These are phyloP conservation scores for Monilinia fructigena DNA, from an alignment of 2,329 filamentous ascomycete genomes.

Conservation along the genomic window DNA sequence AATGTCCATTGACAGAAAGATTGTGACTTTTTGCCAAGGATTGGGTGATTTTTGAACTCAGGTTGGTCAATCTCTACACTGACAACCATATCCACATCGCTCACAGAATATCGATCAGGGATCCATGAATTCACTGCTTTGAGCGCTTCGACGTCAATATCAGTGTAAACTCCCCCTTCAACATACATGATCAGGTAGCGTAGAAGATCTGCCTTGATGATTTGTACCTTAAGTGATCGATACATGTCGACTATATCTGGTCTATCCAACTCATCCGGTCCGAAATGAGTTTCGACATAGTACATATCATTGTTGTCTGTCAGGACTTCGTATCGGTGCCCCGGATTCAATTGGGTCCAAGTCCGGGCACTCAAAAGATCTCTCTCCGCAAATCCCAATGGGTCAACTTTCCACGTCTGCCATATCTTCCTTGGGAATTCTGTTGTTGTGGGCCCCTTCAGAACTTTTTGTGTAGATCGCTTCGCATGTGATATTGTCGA, in stretches of 20 bases:
- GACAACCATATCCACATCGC: constrained; percentile 69
- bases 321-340: constrained; percentile 49
- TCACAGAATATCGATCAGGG: constrained; percentile 59
- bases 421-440: constrained; percentile 67
- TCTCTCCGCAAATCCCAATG: constrained; percentile 63
- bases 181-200: constrained; percentile 66
- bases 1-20: constrained; percentile 78
- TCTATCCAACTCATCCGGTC: constrained; percentile 62
- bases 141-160: constrained; percentile 58
- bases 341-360: constrained; percentile 66
- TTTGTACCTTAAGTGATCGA: constrained; percentile 57
- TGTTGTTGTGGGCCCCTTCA: not conserved
- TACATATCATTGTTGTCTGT: constrained; percentile 66
- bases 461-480: not conserved
- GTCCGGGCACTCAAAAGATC: constrained; percentile 60
- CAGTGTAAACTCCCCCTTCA: constrained; percentile 59
- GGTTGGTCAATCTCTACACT: constrained; percentile 71
- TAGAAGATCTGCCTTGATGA: constrained; percentile 64
- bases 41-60: constrained; percentile 60
- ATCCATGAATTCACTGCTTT: constrained; percentile 55
- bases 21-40: constrained; percentile 64
- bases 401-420: constrained; percentile 74
- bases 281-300: constrained; percentile 68
- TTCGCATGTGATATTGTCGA: constrained; percentile 23
- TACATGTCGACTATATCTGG: constrained; percentile 63